Percentiles rank a stretch among this genome's conserved stretches.
Evolutionary conservation across 306 rosid species (phyloP).

Genomic region (Oemleria cerasiformis): DNA sequence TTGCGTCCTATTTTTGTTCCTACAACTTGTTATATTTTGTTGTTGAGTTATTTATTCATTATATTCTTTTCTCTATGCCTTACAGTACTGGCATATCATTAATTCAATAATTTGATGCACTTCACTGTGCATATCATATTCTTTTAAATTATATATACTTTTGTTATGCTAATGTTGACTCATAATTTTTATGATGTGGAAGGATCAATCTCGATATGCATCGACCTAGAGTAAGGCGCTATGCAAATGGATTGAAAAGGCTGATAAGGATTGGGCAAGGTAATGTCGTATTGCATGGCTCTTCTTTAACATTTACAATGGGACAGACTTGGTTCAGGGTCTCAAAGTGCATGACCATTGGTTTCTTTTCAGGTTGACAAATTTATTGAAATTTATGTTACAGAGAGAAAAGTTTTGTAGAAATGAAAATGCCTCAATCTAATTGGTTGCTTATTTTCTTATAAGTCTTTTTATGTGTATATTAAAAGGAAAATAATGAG

Average conservation of each 20-base stretch:
- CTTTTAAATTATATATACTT: conserved; percentile 5
- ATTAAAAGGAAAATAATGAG: not conserved
- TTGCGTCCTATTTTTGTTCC: not conserved
- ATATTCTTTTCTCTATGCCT: not conserved
- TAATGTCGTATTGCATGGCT: conserved; percentile 26
- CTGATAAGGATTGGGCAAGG: conserved; percentile 92
- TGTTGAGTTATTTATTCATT: not conserved
- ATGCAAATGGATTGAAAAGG: conserved; percentile 71
- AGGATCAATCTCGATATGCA: conserved; percentile 78
- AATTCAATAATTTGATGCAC: conserved; percentile 14
- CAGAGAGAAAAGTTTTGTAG: no score
- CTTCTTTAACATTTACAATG: not conserved
- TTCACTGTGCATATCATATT: conserved; percentile 18
- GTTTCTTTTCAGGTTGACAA: not conserved
- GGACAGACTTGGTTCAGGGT: conserved; percentile 4
- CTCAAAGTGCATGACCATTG: not conserved
- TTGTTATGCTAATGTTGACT: not conserved
- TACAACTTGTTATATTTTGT: not conserved
- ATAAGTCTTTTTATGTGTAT: not conserved
- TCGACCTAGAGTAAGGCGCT: conserved; percentile 77
- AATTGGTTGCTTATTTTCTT: not conserved
- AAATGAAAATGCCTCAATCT: no score
- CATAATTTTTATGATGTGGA: conserved; percentile 28
- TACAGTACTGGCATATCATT: not conserved
- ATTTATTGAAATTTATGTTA: not conserved